These are phyloP conservation scores for Mariannaea sp. DNA, from an alignment of 2,329 filamentous ascomycete genomes.

Conservation along the genomic window DNA sequence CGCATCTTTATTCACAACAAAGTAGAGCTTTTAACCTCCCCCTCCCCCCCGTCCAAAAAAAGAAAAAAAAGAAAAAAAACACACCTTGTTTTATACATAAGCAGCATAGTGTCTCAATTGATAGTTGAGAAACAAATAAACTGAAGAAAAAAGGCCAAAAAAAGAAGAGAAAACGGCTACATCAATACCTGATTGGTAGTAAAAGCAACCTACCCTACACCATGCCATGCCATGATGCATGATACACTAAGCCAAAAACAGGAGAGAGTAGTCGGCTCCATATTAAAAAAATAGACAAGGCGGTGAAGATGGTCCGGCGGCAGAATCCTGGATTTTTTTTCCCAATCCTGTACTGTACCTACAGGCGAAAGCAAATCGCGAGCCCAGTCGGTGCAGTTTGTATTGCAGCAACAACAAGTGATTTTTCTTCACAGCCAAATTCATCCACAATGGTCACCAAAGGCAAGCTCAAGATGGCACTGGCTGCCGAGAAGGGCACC, in stretches of 20 bases:
- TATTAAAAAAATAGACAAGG: slow-evolving; percentile 38
- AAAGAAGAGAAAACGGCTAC: too few species aligned
- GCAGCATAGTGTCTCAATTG: too few species aligned
- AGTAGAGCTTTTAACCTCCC: too few species aligned
- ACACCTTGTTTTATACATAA: too few species aligned
- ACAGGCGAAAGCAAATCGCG: slow-evolving; percentile 12
- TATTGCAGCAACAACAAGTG: not conserved
- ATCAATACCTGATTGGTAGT: too few species aligned
- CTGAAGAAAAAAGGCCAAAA: too few species aligned
- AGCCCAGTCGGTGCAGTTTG: not conserved
- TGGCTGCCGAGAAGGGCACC: slow-evolving; percentile 59
- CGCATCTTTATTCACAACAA: not conserved
- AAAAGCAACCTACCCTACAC: slow-evolving; percentile 9
- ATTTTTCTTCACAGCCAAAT: not conserved
- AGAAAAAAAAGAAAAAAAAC: too few species aligned
- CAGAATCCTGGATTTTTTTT: slow-evolving; percentile 42
- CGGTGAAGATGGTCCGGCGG: slow-evolving; percentile 34
- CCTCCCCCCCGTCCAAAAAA: too few species aligned
- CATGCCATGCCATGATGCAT: too few species aligned
- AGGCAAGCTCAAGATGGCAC: slow-evolving; percentile 58
- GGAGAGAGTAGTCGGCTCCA: slow-evolving; percentile 16
- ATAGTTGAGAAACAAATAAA: too few species aligned
- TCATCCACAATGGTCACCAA: slow-evolving; percentile 46
- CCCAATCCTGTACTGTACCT: slow-evolving; percentile 28
- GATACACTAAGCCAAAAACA: not conserved